Percentiles rank a stretch among this genome's conserved stretches.
These are phyloP conservation scores for Coemansia sp. DNA, from an alignment of 192 early-diverging fungal species.

Conservation along the genomic window DNA sequence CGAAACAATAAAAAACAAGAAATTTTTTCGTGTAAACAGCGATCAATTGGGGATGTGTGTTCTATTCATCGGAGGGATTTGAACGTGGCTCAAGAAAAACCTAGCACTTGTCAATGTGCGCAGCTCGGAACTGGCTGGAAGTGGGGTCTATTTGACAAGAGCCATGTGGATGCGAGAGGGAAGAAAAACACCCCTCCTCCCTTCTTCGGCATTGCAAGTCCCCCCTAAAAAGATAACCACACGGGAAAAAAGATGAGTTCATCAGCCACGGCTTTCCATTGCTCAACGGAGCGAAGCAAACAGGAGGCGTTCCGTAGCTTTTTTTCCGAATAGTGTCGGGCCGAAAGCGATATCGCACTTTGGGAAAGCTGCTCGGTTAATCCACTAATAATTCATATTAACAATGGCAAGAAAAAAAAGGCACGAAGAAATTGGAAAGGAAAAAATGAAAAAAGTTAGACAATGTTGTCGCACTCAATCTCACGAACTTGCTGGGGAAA, in stretches of 20 bases:
- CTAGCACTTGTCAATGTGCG: background rate
- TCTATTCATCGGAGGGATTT: background rate
- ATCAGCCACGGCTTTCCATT: background rate
- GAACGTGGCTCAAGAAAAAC: background rate
- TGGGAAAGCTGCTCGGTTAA: background rate
- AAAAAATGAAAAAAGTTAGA: conserved; percentile 9
- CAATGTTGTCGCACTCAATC: conserved; percentile 15
- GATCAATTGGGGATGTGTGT: too few species aligned
- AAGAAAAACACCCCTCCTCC: too few species aligned
- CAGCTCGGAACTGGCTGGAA: background rate
- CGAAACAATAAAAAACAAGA: background rate
- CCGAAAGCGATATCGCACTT: background rate
- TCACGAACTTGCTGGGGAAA: conserved; percentile 20
- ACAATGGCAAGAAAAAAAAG: conserved; percentile 1
- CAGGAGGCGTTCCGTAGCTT: too few species aligned
- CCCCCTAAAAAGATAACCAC: too few species aligned
- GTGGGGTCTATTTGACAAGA: background rate
- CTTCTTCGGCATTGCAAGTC: too few species aligned
- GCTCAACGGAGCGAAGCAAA: background rate
- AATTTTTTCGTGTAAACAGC: background rate
- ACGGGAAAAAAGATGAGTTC: too few species aligned
- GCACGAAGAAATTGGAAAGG: too few species aligned
- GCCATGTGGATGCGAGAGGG: too few species aligned
- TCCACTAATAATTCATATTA: conserved; percentile 1
- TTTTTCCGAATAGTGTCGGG: too few species aligned